Evolutionary conservation across 257 asterid genomes (phyloP), one percentile per base, ranked within the genome.

Genomic region (Gentiana dahurica): DNA sequence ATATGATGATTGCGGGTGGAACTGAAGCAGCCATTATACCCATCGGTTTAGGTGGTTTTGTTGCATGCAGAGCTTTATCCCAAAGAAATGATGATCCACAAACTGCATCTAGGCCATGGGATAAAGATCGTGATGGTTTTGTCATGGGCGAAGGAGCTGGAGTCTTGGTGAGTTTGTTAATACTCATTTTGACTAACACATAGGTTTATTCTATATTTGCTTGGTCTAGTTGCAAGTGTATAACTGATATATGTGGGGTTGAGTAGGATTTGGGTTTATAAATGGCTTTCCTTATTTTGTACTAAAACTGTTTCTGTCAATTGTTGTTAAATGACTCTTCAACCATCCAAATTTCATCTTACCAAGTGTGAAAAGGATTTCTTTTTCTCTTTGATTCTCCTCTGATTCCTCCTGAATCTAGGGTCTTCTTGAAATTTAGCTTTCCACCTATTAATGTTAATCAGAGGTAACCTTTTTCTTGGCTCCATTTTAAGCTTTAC

Each of bases 61-160:
- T 86, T 64, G 97, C 97, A 6, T 89, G 97, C 58, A 74, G 95
- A 75, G 97, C 95, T 49, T 77, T 89, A 73, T 89, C 97, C 60
- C 97, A 89, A 64, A 86, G 97, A 80, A 89, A 89, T 51, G 93
- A 83, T 64, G 94, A 83, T 54, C 95, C 95, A 5, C 69, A 78
- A 70, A 86, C 94, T 60, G 95, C 95, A 69, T 85, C 95, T 54
- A 81, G 95, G 64, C 95, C 97, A 2, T 88, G 95, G 96, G 96
- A 82, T 57, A 75, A 82, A 67, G 94, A 79, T 6, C 75, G 96
- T 41, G 96, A 88, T 60, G 96, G 96, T 58, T 88, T 88, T 71
- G 95, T 88, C 60, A 88, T 88, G 90, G 95, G 96, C 49, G 96
- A 88, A 78, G 96, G 96, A 13, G 93, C 90, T 44, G 95, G 96